Base-by-base conservation (phyloP, 129 eudicot species). In the Flaveria ramosissima region DNA sequence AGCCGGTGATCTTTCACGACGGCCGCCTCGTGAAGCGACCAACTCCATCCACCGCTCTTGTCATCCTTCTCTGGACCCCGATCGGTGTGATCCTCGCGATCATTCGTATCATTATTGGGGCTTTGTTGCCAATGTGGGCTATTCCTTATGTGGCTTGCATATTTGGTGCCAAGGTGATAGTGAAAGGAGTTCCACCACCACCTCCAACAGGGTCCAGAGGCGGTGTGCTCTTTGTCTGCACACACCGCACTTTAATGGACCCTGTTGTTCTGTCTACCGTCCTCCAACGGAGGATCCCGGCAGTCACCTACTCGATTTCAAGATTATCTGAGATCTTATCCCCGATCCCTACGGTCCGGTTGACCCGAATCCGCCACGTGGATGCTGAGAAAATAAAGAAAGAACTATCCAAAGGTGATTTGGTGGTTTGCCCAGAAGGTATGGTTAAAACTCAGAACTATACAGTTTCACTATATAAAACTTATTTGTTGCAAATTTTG, bases 151-250 rank as follows among this genome's bases (percentile, higher is more conserved):
- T 80, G 39, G 73, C 96, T 23, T 76, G 66, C 21, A 6, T 93
- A 23, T 84, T 90, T 26, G 97, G 98, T 0, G 87, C 91, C 41
- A 64, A 82, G 12, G 93, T 93, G 7, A 61, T 87, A 2, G 93
- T 90, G 20, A 87, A 84, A 68, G 98, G 98, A 26, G 87, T 83
- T 63, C 98, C 98, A 9, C 98, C 98, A 12, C 87, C 91, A 11
- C 92, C 92, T 2, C 71, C 93, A 1, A 82, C 97, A 4, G 55
- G 75, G 65, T 63, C 90, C 42, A 84, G 23, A 73, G 71, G 86
- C 59, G 98, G 98, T 6, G 97, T 93, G 19, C 96, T 93, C 47
- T 93, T 90, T 41, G 98, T 93, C 1, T 93, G 98, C 87, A 93
- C 92, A 14, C 98, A 93, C 67, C 85, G 98, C 16, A 90, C 93